A percentile compares a stretch with the other conserved stretches of the same genome.
These are phyloP conservation scores for Globisporangium radiosum DNA, from an alignment of 352 stramenopile genomes.

Conservation along the genomic window DNA sequence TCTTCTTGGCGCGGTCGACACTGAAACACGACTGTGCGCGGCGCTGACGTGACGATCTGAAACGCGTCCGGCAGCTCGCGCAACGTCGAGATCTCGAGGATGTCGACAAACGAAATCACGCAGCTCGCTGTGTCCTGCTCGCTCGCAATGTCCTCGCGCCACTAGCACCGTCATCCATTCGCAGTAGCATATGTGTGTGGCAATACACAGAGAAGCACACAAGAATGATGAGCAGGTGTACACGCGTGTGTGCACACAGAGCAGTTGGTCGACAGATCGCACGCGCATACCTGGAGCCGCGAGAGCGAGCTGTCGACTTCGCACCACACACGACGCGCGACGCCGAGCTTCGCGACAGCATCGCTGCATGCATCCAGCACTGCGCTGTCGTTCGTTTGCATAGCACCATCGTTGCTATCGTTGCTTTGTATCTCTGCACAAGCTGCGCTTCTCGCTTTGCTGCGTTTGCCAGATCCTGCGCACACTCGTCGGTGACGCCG, in stretches of 20 bases:
- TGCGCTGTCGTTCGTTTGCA: not conserved
- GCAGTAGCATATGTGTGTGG: not conserved
- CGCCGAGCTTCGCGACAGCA: conserved; percentile 14
- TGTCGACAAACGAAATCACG: conserved; percentile 27
- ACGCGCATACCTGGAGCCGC: conserved; percentile 19
- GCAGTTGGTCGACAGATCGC: not conserved
- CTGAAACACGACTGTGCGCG: conserved; percentile 42
- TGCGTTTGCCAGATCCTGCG: not conserved
- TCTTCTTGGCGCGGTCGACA: conserved; percentile 12
- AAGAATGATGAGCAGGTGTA: not conserved
- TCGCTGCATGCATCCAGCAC: not conserved
- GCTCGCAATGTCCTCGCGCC: conserved; percentile 24
- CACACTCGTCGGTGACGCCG: conserved; percentile 19
- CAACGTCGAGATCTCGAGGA: conserved; percentile 18
- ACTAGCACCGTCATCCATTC: conserved; percentile 12
- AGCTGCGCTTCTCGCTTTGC: not conserved
- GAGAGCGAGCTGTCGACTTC: conserved; percentile 41
- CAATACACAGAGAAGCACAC: too few species aligned
- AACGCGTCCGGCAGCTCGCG: conserved; percentile 25
- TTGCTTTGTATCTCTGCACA: not conserved
- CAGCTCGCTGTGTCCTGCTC: conserved; percentile 6
- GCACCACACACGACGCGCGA: conserved; percentile 44
- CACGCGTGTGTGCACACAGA: not conserved
- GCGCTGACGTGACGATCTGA: conserved; percentile 23
- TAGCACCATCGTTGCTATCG: not conserved